Percentiles rank a stretch among this genome's conserved stretches.
Conservation (phyloP, 2,329 filamentous ascomycete genomes). For the Corniculantispora saksenae region DNA sequence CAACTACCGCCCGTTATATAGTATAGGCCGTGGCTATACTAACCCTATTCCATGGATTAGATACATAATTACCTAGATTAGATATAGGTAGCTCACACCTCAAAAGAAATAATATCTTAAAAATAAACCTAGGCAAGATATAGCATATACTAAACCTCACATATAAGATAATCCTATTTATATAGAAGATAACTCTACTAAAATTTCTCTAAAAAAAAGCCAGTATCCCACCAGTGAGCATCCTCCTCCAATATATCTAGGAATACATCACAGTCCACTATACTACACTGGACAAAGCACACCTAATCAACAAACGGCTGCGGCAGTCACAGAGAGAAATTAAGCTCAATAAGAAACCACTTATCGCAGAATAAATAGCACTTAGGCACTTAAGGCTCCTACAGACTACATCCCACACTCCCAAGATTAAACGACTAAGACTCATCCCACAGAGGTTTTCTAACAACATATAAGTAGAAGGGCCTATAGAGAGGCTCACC, state of each 20-base stretch:
- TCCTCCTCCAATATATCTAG: neutral
- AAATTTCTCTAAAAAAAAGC: slow-evolving; percentile 12
- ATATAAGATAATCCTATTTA: neutral
- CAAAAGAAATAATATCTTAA: slow-evolving; percentile 7
- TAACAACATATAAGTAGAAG: neutral
- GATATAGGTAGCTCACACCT: neutral
- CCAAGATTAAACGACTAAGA: slow-evolving; percentile 2
- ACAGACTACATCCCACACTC: neutral
- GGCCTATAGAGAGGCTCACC: neutral
- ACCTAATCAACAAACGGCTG: slow-evolving; percentile 6
- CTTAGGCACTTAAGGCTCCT: neutral
- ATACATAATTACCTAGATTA: neutral
- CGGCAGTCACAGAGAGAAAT: slow-evolving; percentile 7
- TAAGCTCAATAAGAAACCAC: slow-evolving; percentile 5
- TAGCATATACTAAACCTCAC: slow-evolving; percentile 7
- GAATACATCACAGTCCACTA: neutral
- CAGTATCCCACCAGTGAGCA: neutral
- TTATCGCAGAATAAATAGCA: slow-evolving; percentile 1
- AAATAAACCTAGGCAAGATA: slow-evolving; percentile 12
- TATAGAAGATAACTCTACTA: slow-evolving; percentile 6
- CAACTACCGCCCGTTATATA: neutral
- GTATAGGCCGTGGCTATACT: slow-evolving; percentile 2
- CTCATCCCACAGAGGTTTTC: slow-evolving; percentile 13
- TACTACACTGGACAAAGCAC: slow-evolving; percentile 3
- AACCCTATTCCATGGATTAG: slow-evolving; percentile 5